Evolutionary conservation across 2,329 filamentous ascomycete species (phyloP), one percentile per base, ranked within the genome.

Genomic region (Epichloe sp.): DNA sequence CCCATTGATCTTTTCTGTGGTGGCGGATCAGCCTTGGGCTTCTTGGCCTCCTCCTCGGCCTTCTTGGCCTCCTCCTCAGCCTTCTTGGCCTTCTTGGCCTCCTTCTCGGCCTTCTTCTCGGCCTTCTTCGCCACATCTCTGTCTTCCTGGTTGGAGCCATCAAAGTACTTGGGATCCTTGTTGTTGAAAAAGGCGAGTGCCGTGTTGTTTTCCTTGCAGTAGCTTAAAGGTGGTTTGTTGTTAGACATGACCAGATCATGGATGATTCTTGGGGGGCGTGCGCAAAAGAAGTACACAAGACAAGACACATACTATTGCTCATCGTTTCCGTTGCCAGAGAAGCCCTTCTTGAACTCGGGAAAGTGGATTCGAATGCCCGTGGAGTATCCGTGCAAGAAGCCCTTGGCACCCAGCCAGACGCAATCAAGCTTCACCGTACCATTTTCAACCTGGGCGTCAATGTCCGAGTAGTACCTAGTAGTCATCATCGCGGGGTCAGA

Each of bases 381-480:
- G 12, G 51, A 6, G 15, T 42, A 43, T 2, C 42, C 35, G 2
- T 3, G 4, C 8, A 6, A 10, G 19, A 36, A 43, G 17, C 43
- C 47, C 6, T 49, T 4, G 6, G 11, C 7, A 14, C 43, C 51
- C 21, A 52, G 15, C 51, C 51, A 52, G 19, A 37, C 47, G 31
- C 51, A 52, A 47, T 41, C 10, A 21, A 52, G 43, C 14, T 47
- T 49, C 17, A 46, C 6, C 3, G 51, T 35, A 11, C 31, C 42
- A 15, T 52, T 52, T 3, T 12, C 1, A 6, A 5, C 1, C 19
- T 49, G 26, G 5, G 43, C 51, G 19, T 49, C 47, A 42, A 49
- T 38, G 26, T 45, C 51, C 6, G 51, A 52, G 31, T 49, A 52
- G 43, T 49, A 49, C 51, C 51, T 52, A 8, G n/a, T 23, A n/a